Evolutionary conservation across 768 basidiomycete genomes (phyloP).

Genomic region (Neoboletus magnificus): DNA sequence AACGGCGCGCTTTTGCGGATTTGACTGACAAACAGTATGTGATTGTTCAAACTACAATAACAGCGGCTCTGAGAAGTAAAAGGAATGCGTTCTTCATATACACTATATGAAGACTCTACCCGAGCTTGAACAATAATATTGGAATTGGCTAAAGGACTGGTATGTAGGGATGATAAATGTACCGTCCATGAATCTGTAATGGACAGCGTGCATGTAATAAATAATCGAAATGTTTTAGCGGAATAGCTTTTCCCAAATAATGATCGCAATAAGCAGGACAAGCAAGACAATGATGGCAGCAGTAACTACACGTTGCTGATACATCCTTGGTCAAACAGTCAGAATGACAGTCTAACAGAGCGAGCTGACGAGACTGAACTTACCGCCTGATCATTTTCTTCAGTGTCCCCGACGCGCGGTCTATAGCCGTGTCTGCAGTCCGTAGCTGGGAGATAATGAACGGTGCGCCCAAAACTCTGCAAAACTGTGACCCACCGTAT

Average conservation of each 20-base stretch:
- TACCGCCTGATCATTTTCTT: slow-evolving; percentile 96
- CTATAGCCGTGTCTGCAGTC: slow-evolving; percentile 84
- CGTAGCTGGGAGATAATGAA: slow-evolving; percentile 52
- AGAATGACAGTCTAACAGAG: slow-evolving; percentile 9
- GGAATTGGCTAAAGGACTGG: slow-evolving; percentile 1
- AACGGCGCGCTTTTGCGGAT: slow-evolving; percentile 27
- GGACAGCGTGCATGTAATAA: slow-evolving; percentile 18
- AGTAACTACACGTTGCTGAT: slow-evolving; percentile 90
- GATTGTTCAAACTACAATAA: neutral
- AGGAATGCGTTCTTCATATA: slow-evolving; percentile 37
- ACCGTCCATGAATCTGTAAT: slow-evolving; percentile 12
- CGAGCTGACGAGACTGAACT: slow-evolving; percentile 25
- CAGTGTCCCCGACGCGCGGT: slow-evolving; percentile 85
- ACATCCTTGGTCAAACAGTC: slow-evolving; percentile 67
- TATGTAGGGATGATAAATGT: slow-evolving; percentile 29
- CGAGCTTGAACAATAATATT: neutral
- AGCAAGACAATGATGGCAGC: slow-evolving; percentile 83
- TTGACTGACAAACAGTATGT: slow-evolving; percentile 28
- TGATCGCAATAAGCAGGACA: slow-evolving; percentile 74
- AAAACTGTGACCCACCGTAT: slow-evolving; percentile 57
- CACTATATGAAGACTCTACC: slow-evolving; percentile 20
- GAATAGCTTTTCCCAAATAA: slow-evolving; percentile 75
- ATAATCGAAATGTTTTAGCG: slow-evolving; percentile 29
- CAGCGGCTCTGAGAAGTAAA: neutral
- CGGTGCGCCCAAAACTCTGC: neutral